Base-by-base conservation (phyloP, 371 early-diverging fungal species). In the Actinomucor elegans region DNA sequence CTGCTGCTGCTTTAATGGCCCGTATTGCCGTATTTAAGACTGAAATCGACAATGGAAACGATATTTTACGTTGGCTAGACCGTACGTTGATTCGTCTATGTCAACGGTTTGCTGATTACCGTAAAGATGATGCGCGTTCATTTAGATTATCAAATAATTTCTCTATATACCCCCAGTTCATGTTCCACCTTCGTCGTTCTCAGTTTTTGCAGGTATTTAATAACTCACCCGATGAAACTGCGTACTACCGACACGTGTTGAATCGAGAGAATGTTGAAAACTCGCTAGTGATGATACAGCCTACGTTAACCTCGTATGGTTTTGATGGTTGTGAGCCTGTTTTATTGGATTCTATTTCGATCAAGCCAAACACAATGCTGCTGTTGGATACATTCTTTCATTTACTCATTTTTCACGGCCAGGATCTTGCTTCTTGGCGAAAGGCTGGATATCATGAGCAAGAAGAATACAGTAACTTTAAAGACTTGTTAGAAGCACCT, bases 201-300 rank as follows among this genome's bases (percentile, higher is more conserved):
- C 97, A 98, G 70, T 97, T 99, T 75, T 80, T 99, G 64, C 99
- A 99, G 68, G 97, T 97, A 15, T 99, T 99, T 73, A 98, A 98
- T 67, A 97, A 97, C 75, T 93, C 94, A 45, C 98, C 98, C 6
- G 99, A 99, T 70, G 99, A 99, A 64, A 96, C 97, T 4, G 95
- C 99, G 0, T 99, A 94, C 71, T 98, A 98, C 72, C 67, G 57
- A 18, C 96, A 98, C 67, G 86, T 93, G 8, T 62, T 98, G 67
- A 93, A 93, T 73, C 87, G 89, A 37, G 99, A 97, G 69, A 94
- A 96, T 73, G 91, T 92, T 26, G 91, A 93, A 75, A 94, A 93
- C 63, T 94, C 97, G 26, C 76, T 98, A 32, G 95, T 98, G 50
- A 98, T 99, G 97, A 99, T 99, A 49, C 97, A 98, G 69, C 99